A percentile compares a stretch with the other conserved stretches of the same genome.
Conservation (phyloP, 345 rosid species). For the Populus pruinosa region DNA sequence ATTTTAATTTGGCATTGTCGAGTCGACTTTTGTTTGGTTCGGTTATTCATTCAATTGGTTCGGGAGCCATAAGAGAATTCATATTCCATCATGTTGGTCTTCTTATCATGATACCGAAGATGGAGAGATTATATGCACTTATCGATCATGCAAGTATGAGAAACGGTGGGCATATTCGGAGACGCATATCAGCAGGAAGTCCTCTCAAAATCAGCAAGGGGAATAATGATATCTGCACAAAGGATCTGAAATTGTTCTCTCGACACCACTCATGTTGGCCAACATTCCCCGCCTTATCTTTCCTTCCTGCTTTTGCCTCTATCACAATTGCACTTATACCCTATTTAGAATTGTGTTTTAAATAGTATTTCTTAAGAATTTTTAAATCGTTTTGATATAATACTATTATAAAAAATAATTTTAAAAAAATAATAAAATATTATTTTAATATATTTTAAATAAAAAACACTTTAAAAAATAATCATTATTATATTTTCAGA, state of each 20-base stretch:
- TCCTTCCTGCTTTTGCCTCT: not conserved
- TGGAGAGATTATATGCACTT: not conserved
- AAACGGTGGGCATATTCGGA: conserved; percentile 2
- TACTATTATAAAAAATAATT: too few species aligned
- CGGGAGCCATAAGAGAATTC: not conserved
- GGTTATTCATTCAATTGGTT: not conserved
- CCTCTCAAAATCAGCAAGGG: not conserved
- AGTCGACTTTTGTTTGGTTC: not conserved
- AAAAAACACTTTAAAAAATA: too few species aligned
- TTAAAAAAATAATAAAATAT: too few species aligned
- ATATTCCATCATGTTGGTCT: not conserved
- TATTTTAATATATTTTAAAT: too few species aligned
- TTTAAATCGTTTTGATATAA: too few species aligned
- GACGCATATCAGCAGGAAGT: not conserved
- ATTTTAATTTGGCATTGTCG: not conserved
- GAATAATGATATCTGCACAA: not conserved
- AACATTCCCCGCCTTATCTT: not conserved
- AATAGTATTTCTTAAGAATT: too few species aligned
- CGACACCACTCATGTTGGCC: not conserved
- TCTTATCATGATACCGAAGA: not conserved
- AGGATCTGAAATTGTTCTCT: not conserved
- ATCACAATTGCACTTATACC: too few species aligned
- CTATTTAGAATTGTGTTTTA: too few species aligned
- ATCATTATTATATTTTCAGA: accelerated
- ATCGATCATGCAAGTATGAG: too few species aligned